Evolutionary conservation across 257 asterid genomes (phyloP).

Genomic region (Paulownia fortunei): DNA sequence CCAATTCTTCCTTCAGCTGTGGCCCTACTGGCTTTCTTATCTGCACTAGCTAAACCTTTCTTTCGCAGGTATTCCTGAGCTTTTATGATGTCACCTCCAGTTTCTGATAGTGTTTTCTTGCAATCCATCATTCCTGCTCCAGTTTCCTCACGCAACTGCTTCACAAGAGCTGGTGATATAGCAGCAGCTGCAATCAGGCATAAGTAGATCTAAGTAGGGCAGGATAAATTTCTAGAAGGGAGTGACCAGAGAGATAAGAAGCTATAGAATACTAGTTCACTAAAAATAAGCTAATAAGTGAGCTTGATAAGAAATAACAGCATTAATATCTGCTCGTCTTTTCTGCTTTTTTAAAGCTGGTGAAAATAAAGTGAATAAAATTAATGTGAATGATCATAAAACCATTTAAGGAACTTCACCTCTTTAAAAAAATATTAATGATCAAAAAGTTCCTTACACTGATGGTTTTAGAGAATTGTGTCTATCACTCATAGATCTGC

Average conservation of each 20-base stretch:
- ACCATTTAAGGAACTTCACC: too few species aligned
- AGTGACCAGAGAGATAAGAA: too few species aligned
- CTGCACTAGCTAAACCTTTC: constrained; percentile 95
- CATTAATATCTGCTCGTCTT: too few species aligned
- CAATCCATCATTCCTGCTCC: constrained; percentile 99
- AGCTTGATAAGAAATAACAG: too few species aligned
- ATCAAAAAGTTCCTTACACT: too few species aligned
- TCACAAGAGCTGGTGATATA: constrained; percentile 89
- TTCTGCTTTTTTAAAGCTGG: too few species aligned
- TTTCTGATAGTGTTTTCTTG: constrained; percentile 85
- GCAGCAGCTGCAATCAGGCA: constrained; percentile 52
- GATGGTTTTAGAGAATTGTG: too few species aligned
- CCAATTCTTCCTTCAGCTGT: constrained; percentile 99
- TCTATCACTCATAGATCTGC: too few species aligned
- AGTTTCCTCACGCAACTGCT: constrained; percentile 92
- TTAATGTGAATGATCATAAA: too few species aligned
- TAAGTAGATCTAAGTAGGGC: constrained; percentile 6
- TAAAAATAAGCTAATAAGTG: neutral
- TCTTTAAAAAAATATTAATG: too few species aligned
- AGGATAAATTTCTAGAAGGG: too few species aligned
- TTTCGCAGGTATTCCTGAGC: constrained; percentile 91
- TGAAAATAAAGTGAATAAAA: too few species aligned
- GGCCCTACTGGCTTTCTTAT: constrained; percentile 84
- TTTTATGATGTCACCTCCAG: constrained; percentile 76
- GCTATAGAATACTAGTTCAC: neutral